Evolutionary conservation across 352 stramenopile species (phyloP).

Genomic region (Halophytophthora batemanensis): DNA sequence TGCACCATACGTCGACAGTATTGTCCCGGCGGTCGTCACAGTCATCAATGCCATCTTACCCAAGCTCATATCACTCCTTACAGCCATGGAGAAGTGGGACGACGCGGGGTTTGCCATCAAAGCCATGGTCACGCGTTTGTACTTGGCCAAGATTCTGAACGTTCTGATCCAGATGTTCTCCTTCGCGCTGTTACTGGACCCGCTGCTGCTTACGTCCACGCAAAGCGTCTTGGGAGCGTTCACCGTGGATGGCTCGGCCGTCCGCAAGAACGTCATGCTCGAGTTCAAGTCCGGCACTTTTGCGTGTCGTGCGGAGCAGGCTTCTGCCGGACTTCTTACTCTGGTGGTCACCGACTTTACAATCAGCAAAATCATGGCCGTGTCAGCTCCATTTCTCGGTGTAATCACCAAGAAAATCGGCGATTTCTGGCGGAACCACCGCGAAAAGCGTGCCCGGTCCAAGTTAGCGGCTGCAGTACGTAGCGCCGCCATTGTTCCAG

Average conservation of each 20-base stretch:
- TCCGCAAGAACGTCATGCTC: constrained; percentile 65
- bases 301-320: constrained; percentile 58
- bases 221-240: constrained; percentile 32
- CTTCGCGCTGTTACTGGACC: constrained; percentile 64
- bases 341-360: constrained; percentile 77
- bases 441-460: constrained; percentile 13
- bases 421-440: constrained; percentile 6
- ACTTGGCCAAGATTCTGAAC: constrained; percentile 83
- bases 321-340: constrained; percentile 56
- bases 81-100: constrained; percentile 73
- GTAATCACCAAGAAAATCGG: constrained; percentile 20
- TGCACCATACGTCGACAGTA: constrained; percentile 50
- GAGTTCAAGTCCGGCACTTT: constrained; percentile 53
- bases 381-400: constrained; percentile 28
- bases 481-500: constrained; percentile 23
- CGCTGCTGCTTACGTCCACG: constrained; percentile 49
- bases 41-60: constrained; percentile 75
- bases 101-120: constrained; percentile 79
- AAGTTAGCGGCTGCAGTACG: constrained; percentile 4
- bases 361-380: constrained; percentile 52
- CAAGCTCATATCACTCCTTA: constrained; percentile 60
- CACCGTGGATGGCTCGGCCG: constrained; percentile 35
- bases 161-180: constrained; percentile 79
- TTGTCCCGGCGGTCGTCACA: constrained; percentile 69
- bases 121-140: constrained; percentile 75